Evolutionary conservation across 441 rosid species (phyloP).

Genomic region (Mallotus repandus): DNA sequence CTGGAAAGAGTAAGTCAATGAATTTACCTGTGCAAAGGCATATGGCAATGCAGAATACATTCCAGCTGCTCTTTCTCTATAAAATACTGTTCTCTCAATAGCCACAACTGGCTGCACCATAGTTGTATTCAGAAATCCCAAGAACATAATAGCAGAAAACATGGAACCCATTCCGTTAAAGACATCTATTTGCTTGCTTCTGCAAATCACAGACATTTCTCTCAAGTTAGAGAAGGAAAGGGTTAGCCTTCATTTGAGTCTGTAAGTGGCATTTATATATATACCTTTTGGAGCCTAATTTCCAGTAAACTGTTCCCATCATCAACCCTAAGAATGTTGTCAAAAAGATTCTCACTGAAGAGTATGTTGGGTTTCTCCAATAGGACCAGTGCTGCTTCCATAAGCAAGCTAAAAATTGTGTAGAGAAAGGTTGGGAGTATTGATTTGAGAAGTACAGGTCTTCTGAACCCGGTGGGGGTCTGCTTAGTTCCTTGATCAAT

Average conservation of each 20-base stretch:
- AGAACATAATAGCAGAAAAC: slow-evolving; percentile 64
- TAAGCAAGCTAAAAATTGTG: slow-evolving; percentile 55
- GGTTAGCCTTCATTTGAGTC: neutral
- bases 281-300: slow-evolving; percentile 53
- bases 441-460: slow-evolving; percentile 48
- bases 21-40: slow-evolving; percentile 73
- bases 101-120: slow-evolving; percentile 72
- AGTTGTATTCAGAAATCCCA: slow-evolving; percentile 57
- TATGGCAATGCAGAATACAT: slow-evolving; percentile 84
- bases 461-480: slow-evolving; percentile 39
- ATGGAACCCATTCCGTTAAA: slow-evolving; percentile 86
- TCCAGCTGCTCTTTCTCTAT: slow-evolving; percentile 81
- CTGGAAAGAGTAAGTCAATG: neutral
- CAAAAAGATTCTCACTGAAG: slow-evolving; percentile 49
- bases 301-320: slow-evolving; percentile 69
- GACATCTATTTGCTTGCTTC: slow-evolving; percentile 50
- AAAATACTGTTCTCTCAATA: slow-evolving; percentile 77
- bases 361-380: slow-evolving; percentile 59
- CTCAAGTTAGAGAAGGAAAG: neutral
- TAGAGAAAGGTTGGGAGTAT: slow-evolving; percentile 43
- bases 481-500: slow-evolving; percentile 45
- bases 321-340: slow-evolving; percentile 49
- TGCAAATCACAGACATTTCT: slow-evolving; percentile 24
- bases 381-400: slow-evolving; percentile 63
- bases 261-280: neutral